phyloP scores from a whole-genome alignment of 1,284 basidiomycete species.

The Porogramme epimiltina region DNA sequence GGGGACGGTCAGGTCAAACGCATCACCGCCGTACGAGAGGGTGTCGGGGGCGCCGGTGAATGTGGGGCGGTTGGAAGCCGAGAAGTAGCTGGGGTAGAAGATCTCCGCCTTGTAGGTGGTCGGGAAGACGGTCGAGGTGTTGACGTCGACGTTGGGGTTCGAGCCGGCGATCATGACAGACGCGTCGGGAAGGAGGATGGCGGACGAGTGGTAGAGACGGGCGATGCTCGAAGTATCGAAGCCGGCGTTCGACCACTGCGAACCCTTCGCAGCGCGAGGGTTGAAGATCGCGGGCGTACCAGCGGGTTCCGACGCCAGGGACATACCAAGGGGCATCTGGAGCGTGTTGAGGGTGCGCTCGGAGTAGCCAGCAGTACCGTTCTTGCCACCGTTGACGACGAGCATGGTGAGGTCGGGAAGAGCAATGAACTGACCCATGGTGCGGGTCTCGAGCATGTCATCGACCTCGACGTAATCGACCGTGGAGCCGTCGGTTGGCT shows the following conservation, averaged over 20 bases:
- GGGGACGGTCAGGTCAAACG: conserved; percentile 73
- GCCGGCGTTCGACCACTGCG: conserved; percentile 74
- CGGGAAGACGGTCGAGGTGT: conserved; percentile 67
- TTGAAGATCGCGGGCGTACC: conserved; percentile 78
- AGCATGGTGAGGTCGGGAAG: conserved; percentile 78
- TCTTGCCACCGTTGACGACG: conserved; percentile 76
- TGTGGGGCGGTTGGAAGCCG: conserved; percentile 69
- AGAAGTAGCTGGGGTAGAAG: conserved; percentile 87
- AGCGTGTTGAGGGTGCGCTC: conserved; percentile 51
- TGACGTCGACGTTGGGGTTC: conserved; percentile 91
- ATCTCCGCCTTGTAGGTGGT: conserved; percentile 88
- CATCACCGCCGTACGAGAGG: conserved; percentile 84
- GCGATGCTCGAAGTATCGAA: conserved; percentile 63
- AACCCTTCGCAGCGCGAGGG: conserved; percentile 62
- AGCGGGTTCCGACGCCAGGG: conserved; percentile 67
- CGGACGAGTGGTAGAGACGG: conserved; percentile 87
- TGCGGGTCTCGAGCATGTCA: conserved; percentile 72
- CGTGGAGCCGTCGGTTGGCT: conserved; percentile 64
- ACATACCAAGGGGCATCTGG: conserved; percentile 66
- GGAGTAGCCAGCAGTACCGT: conserved; percentile 78
- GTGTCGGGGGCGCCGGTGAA: conserved; percentile 73
- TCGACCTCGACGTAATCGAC: conserved; percentile 69
- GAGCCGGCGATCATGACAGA: conserved; percentile 89
- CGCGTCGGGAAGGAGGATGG: conserved; percentile 87
- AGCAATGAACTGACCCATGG: conserved; percentile 87